Base-by-base conservation (phyloP, 345 rosid genomes). In the Populus nigra region DNA sequence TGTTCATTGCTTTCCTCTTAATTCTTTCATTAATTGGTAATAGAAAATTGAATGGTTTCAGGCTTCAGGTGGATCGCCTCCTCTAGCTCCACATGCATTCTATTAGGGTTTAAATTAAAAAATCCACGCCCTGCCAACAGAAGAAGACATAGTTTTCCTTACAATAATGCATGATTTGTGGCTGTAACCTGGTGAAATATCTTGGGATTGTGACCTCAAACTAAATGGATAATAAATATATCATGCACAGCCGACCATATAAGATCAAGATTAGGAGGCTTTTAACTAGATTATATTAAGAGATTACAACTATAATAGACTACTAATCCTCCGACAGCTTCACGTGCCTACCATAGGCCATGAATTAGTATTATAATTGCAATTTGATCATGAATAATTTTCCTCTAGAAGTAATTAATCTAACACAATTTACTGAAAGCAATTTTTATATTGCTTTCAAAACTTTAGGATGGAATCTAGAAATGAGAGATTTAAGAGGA, bases 341-440 rank as follows among this genome's bases (percentile, higher is more conserved):
- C 85, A 80, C 77, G 68, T 78, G 84, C 75, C 55, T 11, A 25
- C 66, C 74, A 68, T 23, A 63, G 47, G 61, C 74, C 73, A 53
- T 66, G 78, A 47, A 53, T 63, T 45, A 5, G 31, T 53, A 18
- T 68, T 72, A 20, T 49, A 65, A 47, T 72, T 33, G 35, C 45
- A 41, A 41, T 41, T 10, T 10, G 45, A 41, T 41, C 13, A 10
- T 41, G 45, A 3, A 41, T 41, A 10, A 10, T 41, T 10, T 10
- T 10, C 13, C 45, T 41, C 45, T 41, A 3, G 13, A 41, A 41
- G 45, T 41, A 10, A 25, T 25, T 25, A 41, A 41, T 41, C 45
- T 10, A 41, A 41, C 45, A 10, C 45, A 41, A 2, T 33, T 33
- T 33, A 33, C 3, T 33, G 35, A 33, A 33, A 33, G 35, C 63